These are phyloP conservation scores for Pholiota molesta DNA, from an alignment of 768 basidiomycete genomes.

Conservation along the genomic window DNA sequence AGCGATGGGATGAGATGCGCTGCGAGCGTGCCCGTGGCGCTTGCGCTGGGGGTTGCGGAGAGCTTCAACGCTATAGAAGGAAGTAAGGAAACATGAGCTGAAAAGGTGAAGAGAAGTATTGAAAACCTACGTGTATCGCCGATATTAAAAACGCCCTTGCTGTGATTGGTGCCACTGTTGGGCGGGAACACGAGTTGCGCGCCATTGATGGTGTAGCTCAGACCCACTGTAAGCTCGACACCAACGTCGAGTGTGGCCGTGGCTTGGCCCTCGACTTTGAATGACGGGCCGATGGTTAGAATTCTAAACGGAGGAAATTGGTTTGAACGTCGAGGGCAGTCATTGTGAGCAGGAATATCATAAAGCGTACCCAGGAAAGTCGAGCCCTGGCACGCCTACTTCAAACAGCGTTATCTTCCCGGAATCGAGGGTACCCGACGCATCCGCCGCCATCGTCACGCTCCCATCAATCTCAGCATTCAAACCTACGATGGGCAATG, in stretches of 20 bases:
- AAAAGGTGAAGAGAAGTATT: too few species aligned
- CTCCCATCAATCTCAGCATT: slow-evolving; percentile 41
- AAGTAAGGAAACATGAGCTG: neutral
- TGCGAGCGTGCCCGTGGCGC: slow-evolving; percentile 41
- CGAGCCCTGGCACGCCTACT: slow-evolving; percentile 48
- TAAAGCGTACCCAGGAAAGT: slow-evolving; percentile 47
- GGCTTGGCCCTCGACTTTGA: slow-evolving; percentile 43
- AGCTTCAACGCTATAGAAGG: slow-evolving; percentile 40
- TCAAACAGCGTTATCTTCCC: slow-evolving; percentile 43
- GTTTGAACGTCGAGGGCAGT: neutral
- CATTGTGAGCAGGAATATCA: neutral
- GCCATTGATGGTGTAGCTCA: slow-evolving; percentile 46
- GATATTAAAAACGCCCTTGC: slow-evolving; percentile 33
- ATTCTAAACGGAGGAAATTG: slow-evolving; percentile 31
- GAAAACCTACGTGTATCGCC: slow-evolving; percentile 44
- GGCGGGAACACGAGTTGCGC: slow-evolving; percentile 49
- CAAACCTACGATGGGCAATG: slow-evolving; percentile 29
- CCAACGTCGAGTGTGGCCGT: slow-evolving; percentile 38
- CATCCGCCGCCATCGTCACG: slow-evolving; percentile 38
- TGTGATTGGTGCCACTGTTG: slow-evolving; percentile 18
- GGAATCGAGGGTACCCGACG: slow-evolving; percentile 43
- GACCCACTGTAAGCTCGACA: slow-evolving; percentile 42
- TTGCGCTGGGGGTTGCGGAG: slow-evolving; percentile 40
- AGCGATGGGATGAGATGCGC: slow-evolving; percentile 54
- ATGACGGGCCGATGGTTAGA: slow-evolving; percentile 49